Conservation (phyloP, 148 eudicot genomes). For the Simmondsia chinensis region DNA sequence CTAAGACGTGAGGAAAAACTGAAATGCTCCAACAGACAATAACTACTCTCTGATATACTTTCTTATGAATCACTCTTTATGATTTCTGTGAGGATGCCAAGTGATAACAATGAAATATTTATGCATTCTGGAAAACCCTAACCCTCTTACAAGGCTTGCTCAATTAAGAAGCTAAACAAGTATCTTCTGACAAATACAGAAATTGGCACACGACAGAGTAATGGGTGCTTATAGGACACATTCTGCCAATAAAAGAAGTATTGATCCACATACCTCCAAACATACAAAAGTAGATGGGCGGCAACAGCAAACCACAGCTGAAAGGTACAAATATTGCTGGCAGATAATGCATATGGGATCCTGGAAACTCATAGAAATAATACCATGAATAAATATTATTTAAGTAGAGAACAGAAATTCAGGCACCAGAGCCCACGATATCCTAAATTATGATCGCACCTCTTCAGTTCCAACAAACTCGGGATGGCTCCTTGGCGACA, state of each 20-base stretch:
- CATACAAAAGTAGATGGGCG: conserved; percentile 76
- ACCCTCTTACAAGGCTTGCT: too few species aligned
- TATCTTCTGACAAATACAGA: not conserved
- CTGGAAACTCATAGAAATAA: conserved; percentile 31
- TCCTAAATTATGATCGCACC: conserved; percentile 28
- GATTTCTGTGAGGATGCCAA: too few species aligned
- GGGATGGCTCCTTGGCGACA: conserved; percentile 72
- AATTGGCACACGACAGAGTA: not conserved
- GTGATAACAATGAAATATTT: too few species aligned
- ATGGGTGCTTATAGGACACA: too few species aligned
- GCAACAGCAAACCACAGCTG: conserved; percentile 90
- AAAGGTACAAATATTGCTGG: conserved; percentile 82
- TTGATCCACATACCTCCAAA: conserved; percentile 59
- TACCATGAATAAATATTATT: not conserved
- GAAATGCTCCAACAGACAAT: too few species aligned
- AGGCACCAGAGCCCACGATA: not conserved
- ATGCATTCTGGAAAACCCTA: too few species aligned
- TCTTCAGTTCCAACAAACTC: conserved; percentile 85
- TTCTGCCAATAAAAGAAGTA: not conserved
- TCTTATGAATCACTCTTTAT: too few species aligned
- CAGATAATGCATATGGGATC: conserved; percentile 95
- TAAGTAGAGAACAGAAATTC: not conserved
- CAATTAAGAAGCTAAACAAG: too few species aligned
- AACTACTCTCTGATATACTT: too few species aligned
- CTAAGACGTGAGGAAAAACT: too few species aligned